A percentile compares a stretch with the other conserved stretches of the same genome.
Evolutionary conservation across 1,284 basidiomycete genomes (phyloP).

Genomic region (Caloboletus firmus): DNA sequence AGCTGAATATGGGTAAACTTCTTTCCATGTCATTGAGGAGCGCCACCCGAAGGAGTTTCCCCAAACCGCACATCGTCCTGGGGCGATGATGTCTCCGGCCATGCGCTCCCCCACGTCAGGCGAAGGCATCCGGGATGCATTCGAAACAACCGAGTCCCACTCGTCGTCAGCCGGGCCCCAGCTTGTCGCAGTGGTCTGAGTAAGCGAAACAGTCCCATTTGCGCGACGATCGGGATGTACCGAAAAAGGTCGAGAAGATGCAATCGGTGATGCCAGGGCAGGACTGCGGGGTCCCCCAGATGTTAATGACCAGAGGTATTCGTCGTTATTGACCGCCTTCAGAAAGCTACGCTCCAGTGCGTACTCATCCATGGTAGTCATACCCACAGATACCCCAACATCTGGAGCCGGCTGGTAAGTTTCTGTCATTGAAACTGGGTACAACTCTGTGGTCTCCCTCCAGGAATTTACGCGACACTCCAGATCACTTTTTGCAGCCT

Average conservation of each 20-base stretch:
- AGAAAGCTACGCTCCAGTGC: slow-evolving; percentile 12
- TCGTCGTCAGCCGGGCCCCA: slow-evolving; percentile 33
- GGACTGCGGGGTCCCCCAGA: slow-evolving; percentile 58
- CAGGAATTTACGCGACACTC: slow-evolving; percentile 62
- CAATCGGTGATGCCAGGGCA: slow-evolving; percentile 37
- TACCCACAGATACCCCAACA: neutral
- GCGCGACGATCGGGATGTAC: slow-evolving; percentile 54
- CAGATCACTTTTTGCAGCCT: slow-evolving; percentile 49
- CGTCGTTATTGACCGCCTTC: slow-evolving; percentile 46
- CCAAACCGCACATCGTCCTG: slow-evolving; percentile 33
- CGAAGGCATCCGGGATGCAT: slow-evolving; percentile 27
- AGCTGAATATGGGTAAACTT: slow-evolving; percentile 24
- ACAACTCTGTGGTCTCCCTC: slow-evolving; percentile 55
- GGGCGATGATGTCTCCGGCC: slow-evolving; percentile 41
- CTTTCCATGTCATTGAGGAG: slow-evolving; percentile 22
- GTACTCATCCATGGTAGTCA: slow-evolving; percentile 24
- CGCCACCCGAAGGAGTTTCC: slow-evolving; percentile 37
- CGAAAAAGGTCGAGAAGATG: slow-evolving; percentile 41
- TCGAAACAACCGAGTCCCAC: slow-evolving; percentile 7
- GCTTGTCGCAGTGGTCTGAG: slow-evolving; percentile 39
- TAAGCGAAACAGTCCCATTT: slow-evolving; percentile 57
- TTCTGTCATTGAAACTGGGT: slow-evolving; percentile 49
- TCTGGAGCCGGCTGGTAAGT: slow-evolving; percentile 24
- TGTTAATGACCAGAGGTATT: slow-evolving; percentile 67
- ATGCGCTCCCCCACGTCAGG: slow-evolving; percentile 38